phyloP scores from a whole-genome alignment of 345 rosid genomes.

The Turritis glabra region DNA sequence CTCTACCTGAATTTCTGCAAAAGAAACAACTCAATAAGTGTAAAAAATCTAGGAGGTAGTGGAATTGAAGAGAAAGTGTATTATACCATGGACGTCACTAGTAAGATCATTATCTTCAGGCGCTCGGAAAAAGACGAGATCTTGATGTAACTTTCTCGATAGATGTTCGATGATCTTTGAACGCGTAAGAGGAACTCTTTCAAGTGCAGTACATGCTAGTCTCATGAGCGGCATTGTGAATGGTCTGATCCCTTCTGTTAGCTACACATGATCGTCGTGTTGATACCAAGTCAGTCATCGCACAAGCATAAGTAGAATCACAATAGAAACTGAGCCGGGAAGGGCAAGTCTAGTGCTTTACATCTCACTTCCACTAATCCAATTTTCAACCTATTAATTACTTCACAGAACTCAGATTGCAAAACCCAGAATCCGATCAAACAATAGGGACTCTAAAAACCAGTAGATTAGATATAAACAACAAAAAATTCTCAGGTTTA shows the following conservation, averaged over 20 bases:
- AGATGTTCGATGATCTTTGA: slow-evolving; percentile 61
- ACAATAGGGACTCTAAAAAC: too few species aligned
- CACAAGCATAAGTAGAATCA: background rate
- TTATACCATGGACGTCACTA: slow-evolving; percentile 62
- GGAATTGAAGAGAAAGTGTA: background rate
- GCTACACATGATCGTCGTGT: slow-evolving; percentile 44
- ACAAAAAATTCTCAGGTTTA: too few species aligned
- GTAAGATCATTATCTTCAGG: slow-evolving; percentile 70
- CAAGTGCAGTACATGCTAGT: slow-evolving; percentile 95
- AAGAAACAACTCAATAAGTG: slow-evolving; percentile 3
- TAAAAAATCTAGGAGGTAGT: background rate
- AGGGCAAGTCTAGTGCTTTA: slow-evolving; percentile 1
- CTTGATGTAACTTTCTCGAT: slow-evolving; percentile 73
- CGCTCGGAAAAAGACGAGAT: slow-evolving; percentile 82
- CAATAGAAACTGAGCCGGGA: background rate
- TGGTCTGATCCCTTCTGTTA: slow-evolving; percentile 94
- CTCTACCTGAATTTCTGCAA: slow-evolving; percentile 73
- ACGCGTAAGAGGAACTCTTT: slow-evolving; percentile 90
- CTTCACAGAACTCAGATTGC: background rate
- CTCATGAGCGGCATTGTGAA: slow-evolving; percentile 97
- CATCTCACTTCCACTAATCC: background rate
- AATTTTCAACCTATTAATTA: background rate
- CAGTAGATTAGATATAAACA: too few species aligned
- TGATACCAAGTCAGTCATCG: slow-evolving; percentile 21
- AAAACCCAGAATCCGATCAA: background rate